These are phyloP conservation scores for Angomonas deanei DNA, from an alignment of 208 protist genomes.

Conservation along the genomic window DNA sequence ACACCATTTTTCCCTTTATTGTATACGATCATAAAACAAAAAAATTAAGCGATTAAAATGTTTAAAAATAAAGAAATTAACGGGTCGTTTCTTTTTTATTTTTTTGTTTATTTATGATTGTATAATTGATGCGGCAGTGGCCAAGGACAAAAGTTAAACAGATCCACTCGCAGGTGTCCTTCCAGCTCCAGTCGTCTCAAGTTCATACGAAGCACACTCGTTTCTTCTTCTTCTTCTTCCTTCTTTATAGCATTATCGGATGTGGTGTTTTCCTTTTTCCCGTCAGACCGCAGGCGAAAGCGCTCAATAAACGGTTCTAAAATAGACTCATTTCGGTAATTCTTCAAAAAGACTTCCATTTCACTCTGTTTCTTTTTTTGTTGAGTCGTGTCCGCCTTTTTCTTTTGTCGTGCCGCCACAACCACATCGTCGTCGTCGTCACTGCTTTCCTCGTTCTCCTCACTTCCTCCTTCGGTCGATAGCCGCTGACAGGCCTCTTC, in stretches of 20 bases:
- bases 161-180: not conserved
- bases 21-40: not conserved
- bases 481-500: not conserved
- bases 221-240: not conserved
- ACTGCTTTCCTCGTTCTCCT: not conserved
- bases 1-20: too few relatives aligned
- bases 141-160: not conserved
- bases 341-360: not conserved
- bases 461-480: not conserved
- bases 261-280: too few relatives aligned
- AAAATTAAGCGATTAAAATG: not conserved
- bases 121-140: not conserved
- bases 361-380: not conserved
- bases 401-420: not conserved
- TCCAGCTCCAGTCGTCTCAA: not conserved
- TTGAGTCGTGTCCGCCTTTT: not conserved
- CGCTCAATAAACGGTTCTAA: not conserved
- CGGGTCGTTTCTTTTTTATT: too few relatives aligned
- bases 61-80: not conserved
- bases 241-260: not conserved
- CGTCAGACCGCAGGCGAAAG: not conserved
- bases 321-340: not conserved
- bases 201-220: not conserved
- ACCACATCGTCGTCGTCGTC: not conserved
- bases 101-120: conserved; percentile 2